These are phyloP conservation scores for Brassica hybrid DNA, from an alignment of 441 rosid species.

Conservation along the genomic window DNA sequence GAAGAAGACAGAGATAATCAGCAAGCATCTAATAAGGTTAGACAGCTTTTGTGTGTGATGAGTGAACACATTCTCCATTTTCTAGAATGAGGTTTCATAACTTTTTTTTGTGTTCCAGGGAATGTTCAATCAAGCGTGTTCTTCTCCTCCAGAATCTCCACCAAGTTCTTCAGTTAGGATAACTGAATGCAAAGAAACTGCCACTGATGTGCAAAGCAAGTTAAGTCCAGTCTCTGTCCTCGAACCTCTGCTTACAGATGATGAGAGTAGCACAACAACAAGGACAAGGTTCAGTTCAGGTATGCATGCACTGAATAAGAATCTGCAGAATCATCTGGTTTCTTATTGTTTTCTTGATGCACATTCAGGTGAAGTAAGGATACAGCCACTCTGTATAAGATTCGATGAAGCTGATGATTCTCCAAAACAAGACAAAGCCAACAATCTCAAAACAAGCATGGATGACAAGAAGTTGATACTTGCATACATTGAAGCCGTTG, in stretches of 20 bases:
- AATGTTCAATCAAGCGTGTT: slow-evolving; percentile 41
- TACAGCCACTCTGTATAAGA: slow-evolving; percentile 70
- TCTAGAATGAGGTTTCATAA: slow-evolving; percentile 11
- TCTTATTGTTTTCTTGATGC: slow-evolving; percentile 44
- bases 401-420: slow-evolving; percentile 56
- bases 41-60: slow-evolving; percentile 10
- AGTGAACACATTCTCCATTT: slow-evolving; percentile 10
- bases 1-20: slow-evolving; percentile 4
- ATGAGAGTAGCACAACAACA: slow-evolving; percentile 78
- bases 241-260: slow-evolving; percentile 69
- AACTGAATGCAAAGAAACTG: slow-evolving; percentile 48
- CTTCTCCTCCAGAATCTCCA: slow-evolving; percentile 51
- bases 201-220: slow-evolving; percentile 54
- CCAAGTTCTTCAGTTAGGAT: slow-evolving; percentile 48
- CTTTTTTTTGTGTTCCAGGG: slow-evolving; percentile 52
- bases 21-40: slow-evolving; percentile 17
- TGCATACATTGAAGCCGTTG: slow-evolving; percentile 61
- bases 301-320: slow-evolving; percentile 31
- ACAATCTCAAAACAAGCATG: slow-evolving; percentile 46
- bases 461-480: slow-evolving; percentile 53
- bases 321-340: slow-evolving; percentile 7
- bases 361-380: slow-evolving; percentile 56
- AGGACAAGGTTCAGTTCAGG: slow-evolving; percentile 42
- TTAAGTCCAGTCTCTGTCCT: slow-evolving; percentile 95
- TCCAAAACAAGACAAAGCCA: slow-evolving; percentile 49